Evolutionary conservation across 2,329 filamentous ascomycete genomes (phyloP).

Genomic region (Apiospora phragmitis): DNA sequence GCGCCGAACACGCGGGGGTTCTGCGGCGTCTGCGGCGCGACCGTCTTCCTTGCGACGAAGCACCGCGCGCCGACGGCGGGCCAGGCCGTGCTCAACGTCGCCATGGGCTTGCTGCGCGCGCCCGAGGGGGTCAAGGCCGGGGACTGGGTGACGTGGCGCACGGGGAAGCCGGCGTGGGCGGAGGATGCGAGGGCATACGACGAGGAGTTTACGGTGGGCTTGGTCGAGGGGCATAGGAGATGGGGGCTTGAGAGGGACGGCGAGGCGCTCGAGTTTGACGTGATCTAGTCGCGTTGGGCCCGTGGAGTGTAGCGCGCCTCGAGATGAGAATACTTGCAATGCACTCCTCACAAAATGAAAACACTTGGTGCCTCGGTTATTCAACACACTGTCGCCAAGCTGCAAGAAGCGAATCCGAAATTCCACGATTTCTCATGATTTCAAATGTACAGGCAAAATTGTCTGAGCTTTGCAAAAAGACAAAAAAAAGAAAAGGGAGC

Average conservation of each 20-base stretch:
- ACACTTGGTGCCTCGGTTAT: background rate
- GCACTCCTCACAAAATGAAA: background rate
- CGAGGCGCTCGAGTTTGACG: background rate
- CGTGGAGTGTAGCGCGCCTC: background rate
- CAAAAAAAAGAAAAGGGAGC: background rate
- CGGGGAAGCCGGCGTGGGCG: constrained; percentile 33
- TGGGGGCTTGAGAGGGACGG: background rate
- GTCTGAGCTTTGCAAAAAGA: too few species aligned
- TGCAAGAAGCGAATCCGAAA: background rate
- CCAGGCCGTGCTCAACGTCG: constrained; percentile 39
- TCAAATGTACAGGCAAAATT: too few species aligned
- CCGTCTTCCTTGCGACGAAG: constrained; percentile 37
- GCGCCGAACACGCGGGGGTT: constrained; percentile 41
- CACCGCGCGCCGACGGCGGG: constrained; percentile 27
- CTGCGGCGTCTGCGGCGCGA: constrained; percentile 48
- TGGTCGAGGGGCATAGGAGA: constrained; percentile 27
- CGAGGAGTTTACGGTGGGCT: constrained; percentile 7
- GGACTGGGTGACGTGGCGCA: constrained; percentile 48
- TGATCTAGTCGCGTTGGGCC: background rate
- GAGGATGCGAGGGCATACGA: constrained; percentile 33
- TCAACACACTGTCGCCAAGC: background rate
- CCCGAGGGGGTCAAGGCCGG: constrained; percentile 45
- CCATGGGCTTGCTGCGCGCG: constrained; percentile 45
- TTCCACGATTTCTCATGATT: too few species aligned
- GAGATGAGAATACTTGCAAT: background rate